Percentiles rank a stretch among this genome's conserved stretches.
Evolutionary conservation across 768 basidiomycete genomes (phyloP).

Genomic region (Fomitopsis serialis): DNA sequence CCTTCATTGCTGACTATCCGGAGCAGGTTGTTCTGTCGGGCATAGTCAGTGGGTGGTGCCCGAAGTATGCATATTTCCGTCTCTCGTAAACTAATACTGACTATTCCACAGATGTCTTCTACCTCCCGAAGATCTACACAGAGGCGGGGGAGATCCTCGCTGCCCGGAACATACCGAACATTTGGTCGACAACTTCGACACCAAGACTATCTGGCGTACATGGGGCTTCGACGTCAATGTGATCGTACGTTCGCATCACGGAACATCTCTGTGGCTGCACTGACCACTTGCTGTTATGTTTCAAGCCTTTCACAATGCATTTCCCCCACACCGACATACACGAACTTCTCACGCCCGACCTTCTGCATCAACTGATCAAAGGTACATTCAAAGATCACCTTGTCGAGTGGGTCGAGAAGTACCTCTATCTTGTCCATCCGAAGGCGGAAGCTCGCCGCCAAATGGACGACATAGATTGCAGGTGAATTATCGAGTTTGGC

Average conservation of each 20-base stretch:
- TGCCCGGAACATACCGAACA: too few species aligned
- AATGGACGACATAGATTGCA: conserved; percentile 12
- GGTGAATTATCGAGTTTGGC: neutral
- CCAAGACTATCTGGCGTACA: too few species aligned
- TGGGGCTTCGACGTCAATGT: too few species aligned
- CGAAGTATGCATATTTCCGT: too few species aligned
- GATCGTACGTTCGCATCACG: too few species aligned
- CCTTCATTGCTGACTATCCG: conserved; percentile 28
- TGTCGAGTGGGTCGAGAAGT: conserved; percentile 26
- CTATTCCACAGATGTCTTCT: too few species aligned
- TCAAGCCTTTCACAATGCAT: too few species aligned
- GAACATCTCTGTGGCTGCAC: too few species aligned
- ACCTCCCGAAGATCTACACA: too few species aligned
- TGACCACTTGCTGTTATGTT: conserved; percentile 26
- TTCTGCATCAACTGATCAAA: conserved; percentile 29
- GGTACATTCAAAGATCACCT: conserved; percentile 33
- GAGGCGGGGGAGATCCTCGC: too few species aligned
- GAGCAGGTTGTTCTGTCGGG: conserved; percentile 21
- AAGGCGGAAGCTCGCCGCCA: neutral
- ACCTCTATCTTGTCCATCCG: conserved; percentile 13
- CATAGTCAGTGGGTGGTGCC: conserved; percentile 16
- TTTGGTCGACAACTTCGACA: too few species aligned
- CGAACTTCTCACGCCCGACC: conserved; percentile 22
- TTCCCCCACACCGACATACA: conserved; percentile 30
- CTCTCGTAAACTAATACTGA: too few species aligned